These are phyloP conservation scores for Macadamia tetraphylla DNA, from an alignment of 164 flowering plant genomes.

Conservation along the genomic window DNA sequence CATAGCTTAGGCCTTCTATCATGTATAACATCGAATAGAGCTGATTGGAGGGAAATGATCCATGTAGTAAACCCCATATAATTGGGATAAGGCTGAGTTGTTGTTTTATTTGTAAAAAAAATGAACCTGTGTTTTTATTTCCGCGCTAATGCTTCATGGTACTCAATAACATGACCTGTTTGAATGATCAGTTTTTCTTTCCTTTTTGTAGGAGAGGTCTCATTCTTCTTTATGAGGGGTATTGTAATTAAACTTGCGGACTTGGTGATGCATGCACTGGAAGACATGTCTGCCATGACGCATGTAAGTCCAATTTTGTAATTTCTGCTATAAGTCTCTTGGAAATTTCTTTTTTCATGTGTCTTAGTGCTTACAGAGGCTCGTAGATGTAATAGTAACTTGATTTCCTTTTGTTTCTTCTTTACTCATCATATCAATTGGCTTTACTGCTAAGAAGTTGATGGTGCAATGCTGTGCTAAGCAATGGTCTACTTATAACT, in stretches of 20 bases:
- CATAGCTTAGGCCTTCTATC: no score
- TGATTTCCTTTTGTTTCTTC: neutral
- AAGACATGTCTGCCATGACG: conserved; percentile 18
- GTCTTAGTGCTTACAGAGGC: neutral
- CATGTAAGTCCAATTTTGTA: conserved; percentile 44
- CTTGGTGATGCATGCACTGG: conserved; percentile 28
- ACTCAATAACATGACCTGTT: no score
- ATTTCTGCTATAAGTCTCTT: neutral
- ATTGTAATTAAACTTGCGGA: conserved; percentile 59
- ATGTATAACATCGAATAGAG: no score
- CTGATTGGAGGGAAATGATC: no score
- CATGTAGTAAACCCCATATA: no score
- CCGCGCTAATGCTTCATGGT: no score
- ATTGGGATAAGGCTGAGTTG: no score
- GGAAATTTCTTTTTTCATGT: no score
- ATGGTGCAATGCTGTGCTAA: neutral
- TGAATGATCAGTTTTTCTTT: neutral
- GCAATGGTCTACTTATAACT: no score
- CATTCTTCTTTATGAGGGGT: conserved; percentile 45
- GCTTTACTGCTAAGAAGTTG: neutral
- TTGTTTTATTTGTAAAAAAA: no score
- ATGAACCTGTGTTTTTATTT: no score
- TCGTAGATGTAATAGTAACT: neutral
- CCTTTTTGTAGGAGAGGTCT: conserved; percentile 41
- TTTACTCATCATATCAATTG: neutral